Conservation (phyloP, 163 green algal species). For the Scenedesmus sp. region DNA sequence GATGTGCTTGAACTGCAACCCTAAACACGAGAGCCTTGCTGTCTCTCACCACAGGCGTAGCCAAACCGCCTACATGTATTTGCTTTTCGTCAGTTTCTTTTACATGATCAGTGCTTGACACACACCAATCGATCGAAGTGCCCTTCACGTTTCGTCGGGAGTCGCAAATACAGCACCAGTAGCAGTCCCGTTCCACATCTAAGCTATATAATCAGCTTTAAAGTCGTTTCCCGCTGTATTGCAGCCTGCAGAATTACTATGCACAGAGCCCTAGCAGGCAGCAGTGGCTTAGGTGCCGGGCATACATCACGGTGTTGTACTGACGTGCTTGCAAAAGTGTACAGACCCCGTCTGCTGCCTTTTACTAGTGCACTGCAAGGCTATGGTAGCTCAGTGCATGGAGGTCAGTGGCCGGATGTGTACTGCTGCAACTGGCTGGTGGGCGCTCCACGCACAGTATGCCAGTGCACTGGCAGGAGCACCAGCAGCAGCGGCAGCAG, state of each 20-base stretch:
- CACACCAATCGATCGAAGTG: background rate
- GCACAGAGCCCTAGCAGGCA: constrained; percentile 40
- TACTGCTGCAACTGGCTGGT: background rate
- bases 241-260: background rate
- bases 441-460: background rate
- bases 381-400: background rate
- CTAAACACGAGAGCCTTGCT: background rate
- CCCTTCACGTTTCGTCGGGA: background rate
- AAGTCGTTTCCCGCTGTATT: background rate
- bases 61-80: background rate
- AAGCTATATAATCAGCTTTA: background rate
- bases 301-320: background rate
- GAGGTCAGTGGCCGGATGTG: background rate
- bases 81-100: background rate
- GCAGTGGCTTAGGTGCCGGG: constrained; percentile 8
- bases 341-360: background rate
- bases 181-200: background rate
- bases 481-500: constrained; percentile 34
- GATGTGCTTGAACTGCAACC: background rate
- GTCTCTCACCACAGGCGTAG: background rate
- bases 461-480: constrained; percentile 14
- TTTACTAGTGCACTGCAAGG: background rate
- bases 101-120: background rate
- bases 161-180: background rate
- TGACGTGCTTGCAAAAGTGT: background rate